These are phyloP conservation scores for Coemansia pectinata DNA, from an alignment of 192 early-diverging fungal species.

Conservation along the genomic window DNA sequence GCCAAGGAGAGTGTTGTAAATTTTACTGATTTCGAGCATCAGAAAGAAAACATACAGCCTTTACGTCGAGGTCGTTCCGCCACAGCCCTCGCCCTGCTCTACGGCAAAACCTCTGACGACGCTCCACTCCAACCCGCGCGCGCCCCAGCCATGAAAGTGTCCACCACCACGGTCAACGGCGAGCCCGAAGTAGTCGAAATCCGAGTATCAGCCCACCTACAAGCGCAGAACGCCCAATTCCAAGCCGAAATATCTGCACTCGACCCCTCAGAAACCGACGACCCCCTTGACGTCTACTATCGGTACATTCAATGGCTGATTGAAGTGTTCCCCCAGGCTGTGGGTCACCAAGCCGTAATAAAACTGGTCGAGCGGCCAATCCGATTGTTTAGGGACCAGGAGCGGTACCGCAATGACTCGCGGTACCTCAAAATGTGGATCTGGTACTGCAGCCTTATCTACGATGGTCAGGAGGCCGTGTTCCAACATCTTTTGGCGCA, in stretches of 20 bases:
- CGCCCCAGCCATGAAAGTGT: not conserved
- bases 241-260: slow-evolving; percentile 33
- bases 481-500: slow-evolving; percentile 76
- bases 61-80: slow-evolving; percentile 66
- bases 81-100: slow-evolving; percentile 41
- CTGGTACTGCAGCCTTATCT: slow-evolving; percentile 54
- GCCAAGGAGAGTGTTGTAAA: slow-evolving; percentile 19
- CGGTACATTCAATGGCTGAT: slow-evolving; percentile 65
- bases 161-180: not conserved
- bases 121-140: slow-evolving; percentile 15
- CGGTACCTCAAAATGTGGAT: slow-evolving; percentile 66
- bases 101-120: slow-evolving; percentile 17
- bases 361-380: slow-evolving; percentile 58
- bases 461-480: slow-evolving; percentile 61
- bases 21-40: slow-evolving; percentile 61
- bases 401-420: slow-evolving; percentile 62
- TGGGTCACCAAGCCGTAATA: slow-evolving; percentile 56
- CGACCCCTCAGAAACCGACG: slow-evolving; percentile 40
- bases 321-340: slow-evolving; percentile 62
- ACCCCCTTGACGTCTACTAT: slow-evolving; percentile 63
- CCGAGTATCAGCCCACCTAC: slow-evolving; percentile 19
- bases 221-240: slow-evolving; percentile 42
- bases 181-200: not conserved
- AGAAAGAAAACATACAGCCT: slow-evolving; percentile 81
- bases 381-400: slow-evolving; percentile 53